Percentiles rank a stretch among this genome's conserved stretches.
Conservation (phyloP, 352 stramenopile genomes). For the Pythium vanterpoolii region DNA sequence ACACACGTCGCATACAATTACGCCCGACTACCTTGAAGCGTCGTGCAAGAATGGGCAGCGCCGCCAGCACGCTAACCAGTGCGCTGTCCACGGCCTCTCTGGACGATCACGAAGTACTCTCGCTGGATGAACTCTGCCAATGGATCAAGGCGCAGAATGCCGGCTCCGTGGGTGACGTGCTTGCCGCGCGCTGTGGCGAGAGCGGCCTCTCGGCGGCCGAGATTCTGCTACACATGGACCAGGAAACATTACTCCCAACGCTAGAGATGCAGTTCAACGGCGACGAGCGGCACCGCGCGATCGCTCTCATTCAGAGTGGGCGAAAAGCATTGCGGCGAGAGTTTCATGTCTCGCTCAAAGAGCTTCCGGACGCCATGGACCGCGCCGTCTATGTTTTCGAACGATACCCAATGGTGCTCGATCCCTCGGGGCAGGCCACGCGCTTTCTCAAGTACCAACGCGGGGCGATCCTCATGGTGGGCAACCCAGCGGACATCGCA, state of each 20-base stretch:
- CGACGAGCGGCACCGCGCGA: slow-evolving; percentile 11
- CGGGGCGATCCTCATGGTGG: slow-evolving; percentile 73
- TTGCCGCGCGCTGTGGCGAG: slow-evolving; percentile 11
- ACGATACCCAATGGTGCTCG: slow-evolving; percentile 85
- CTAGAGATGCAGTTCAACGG: slow-evolving; percentile 11
- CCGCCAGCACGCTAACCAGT: slow-evolving; percentile 15
- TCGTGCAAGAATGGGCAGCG: slow-evolving; percentile 27
- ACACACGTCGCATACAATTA: background rate
- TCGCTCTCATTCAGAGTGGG: slow-evolving; percentile 23
- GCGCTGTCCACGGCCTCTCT: background rate
- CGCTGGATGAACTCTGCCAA: slow-evolving; percentile 26
- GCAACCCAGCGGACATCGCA: slow-evolving; percentile 69
- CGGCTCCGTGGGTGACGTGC: slow-evolving; percentile 2
- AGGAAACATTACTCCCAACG: slow-evolving; percentile 25
- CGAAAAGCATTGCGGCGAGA: slow-evolving; percentile 25
- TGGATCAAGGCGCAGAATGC: slow-evolving; percentile 27
- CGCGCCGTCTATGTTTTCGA: slow-evolving; percentile 83
- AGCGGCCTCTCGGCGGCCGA: slow-evolving; percentile 27
- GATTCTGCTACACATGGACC: slow-evolving; percentile 32
- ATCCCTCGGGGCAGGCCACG: slow-evolving; percentile 68
- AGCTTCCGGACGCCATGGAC: slow-evolving; percentile 84
- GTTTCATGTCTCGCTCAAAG: slow-evolving; percentile 60
- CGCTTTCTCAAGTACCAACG: slow-evolving; percentile 91
- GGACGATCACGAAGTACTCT: slow-evolving; percentile 20
- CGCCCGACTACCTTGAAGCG: background rate